Evolutionary conservation across 2,329 filamentous ascomycete species (phyloP).

Genomic region (Bimuria novae-zelandiae): DNA sequence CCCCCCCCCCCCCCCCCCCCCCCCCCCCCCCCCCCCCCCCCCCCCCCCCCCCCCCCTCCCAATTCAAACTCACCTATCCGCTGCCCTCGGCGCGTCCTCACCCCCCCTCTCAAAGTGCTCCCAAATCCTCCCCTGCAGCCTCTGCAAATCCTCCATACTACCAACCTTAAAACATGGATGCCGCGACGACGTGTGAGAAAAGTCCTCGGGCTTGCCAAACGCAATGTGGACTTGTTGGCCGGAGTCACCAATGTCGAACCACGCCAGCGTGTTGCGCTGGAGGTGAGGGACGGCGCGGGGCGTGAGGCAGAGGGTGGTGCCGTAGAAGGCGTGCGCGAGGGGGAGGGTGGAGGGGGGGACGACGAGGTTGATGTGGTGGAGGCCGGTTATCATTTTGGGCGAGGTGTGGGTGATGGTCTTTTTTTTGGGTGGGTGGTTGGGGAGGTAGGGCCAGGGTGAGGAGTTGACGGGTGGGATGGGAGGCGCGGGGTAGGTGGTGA

Average conservation of each 20-base stretch:
- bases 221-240: conserved; percentile 64
- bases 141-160: conserved; percentile 53
- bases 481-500: neutral
- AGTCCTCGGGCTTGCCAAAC: conserved; percentile 46
- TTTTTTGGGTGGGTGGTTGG: neutral
- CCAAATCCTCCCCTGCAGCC: conserved; percentile 56
- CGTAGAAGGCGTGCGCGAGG: neutral
- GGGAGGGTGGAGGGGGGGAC: neutral
- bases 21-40: too few relatives aligned
- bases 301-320: conserved; percentile 59
- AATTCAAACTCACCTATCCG: conserved; percentile 48
- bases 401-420: neutral
- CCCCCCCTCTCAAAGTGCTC: conserved; percentile 57
- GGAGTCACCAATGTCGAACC: conserved; percentile 63
- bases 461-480: neutral
- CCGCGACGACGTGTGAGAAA: conserved; percentile 43
- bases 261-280: conserved; percentile 58
- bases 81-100: conserved; percentile 56
- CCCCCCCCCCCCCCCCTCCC: neutral
- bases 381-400: neutral
- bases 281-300: conserved; percentile 57
- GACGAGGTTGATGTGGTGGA: conserved; percentile 4
- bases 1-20: too few relatives aligned
- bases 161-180: conserved; percentile 65
- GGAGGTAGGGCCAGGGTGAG: neutral